These are phyloP conservation scores for Furcasterigmium furcatum DNA, from an alignment of 2,329 filamentous ascomycete species.

Conservation along the genomic window DNA sequence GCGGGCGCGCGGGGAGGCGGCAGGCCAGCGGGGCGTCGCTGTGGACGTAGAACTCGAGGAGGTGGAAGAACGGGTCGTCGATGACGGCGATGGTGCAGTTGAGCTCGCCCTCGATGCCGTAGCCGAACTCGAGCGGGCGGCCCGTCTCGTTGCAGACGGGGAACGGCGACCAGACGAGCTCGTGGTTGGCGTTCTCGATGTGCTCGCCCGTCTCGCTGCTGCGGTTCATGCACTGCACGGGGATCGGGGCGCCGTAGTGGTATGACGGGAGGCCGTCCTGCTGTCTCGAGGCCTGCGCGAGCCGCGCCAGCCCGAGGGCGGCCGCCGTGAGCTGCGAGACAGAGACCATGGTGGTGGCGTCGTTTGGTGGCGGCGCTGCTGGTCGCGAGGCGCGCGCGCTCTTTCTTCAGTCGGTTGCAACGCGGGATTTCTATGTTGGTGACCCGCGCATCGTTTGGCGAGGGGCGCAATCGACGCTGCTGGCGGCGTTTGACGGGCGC, in stretches of 20 bases:
- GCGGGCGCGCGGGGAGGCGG: slow-evolving; percentile 77
- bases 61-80: slow-evolving; percentile 78
- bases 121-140: slow-evolving; percentile 77
- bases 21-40: slow-evolving; percentile 91
- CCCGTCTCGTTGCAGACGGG: slow-evolving; percentile 85
- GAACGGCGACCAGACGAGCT: slow-evolving; percentile 91
- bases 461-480: not conserved
- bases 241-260: slow-evolving; percentile 63
- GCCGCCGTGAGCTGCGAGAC: slow-evolving; percentile 2
- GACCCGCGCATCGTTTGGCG: not conserved
- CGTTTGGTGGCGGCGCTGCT: not conserved
- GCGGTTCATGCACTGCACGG: slow-evolving; percentile 71
- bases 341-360: slow-evolving; percentile 3
- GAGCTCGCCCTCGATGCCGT: slow-evolving; percentile 76
- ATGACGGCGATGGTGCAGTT: slow-evolving; percentile 82
- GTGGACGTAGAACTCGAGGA: slow-evolving; percentile 97
- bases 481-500: not conserved
- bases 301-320: slow-evolving; percentile 7
- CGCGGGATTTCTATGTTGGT: too few relatives aligned
- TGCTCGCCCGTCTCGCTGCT: slow-evolving; percentile 88
- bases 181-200: slow-evolving; percentile 74
- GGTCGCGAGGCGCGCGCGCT: not conserved
- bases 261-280: slow-evolving; percentile 55
- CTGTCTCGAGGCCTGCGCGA: slow-evolving; percentile 20
- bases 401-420: too few relatives aligned